A percentile compares a stretch with the other conserved stretches of the same genome.
Evolutionary conservation across 257 asterid species (phyloP).

Genomic region (Lycium ferocissimum): DNA sequence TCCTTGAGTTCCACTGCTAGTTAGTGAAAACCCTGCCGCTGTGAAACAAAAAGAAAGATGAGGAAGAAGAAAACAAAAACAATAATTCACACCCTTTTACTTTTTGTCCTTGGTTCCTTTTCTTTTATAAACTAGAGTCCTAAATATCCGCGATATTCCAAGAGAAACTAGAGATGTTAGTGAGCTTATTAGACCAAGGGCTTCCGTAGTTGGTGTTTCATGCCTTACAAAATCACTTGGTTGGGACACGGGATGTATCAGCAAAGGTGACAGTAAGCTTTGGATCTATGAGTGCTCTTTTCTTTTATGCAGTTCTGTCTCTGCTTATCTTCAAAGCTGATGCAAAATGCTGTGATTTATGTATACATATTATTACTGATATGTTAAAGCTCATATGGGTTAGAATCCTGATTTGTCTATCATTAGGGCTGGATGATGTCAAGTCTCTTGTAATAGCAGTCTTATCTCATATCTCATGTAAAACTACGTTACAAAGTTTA

Average conservation of each 20-base stretch:
- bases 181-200: not conserved
- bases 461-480: slow-evolving; percentile 16
- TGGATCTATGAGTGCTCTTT: slow-evolving; percentile 5
- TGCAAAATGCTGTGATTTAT: not conserved
- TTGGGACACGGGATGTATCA: slow-evolving; percentile 5
- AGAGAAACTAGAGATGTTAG: slow-evolving; percentile 1
- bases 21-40: not conserved
- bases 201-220: not conserved
- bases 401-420: slow-evolving; percentile 4
- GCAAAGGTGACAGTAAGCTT: not conserved
- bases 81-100: not conserved
- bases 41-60: not conserved
- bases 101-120: not conserved
- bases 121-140: not conserved
- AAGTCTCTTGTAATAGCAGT: slow-evolving; percentile 12
- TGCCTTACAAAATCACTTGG: not conserved
- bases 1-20: not conserved
- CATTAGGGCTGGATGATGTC: not conserved
- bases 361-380: not conserved
- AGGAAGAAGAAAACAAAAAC: not conserved
- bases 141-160: not conserved
- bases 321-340: not conserved
- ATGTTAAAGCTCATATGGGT: not conserved
- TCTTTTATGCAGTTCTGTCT: not conserved
- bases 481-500: not conserved